Evolutionary conservation across 148 eudicot species (phyloP).

Genomic region (Chenopodium album): DNA sequence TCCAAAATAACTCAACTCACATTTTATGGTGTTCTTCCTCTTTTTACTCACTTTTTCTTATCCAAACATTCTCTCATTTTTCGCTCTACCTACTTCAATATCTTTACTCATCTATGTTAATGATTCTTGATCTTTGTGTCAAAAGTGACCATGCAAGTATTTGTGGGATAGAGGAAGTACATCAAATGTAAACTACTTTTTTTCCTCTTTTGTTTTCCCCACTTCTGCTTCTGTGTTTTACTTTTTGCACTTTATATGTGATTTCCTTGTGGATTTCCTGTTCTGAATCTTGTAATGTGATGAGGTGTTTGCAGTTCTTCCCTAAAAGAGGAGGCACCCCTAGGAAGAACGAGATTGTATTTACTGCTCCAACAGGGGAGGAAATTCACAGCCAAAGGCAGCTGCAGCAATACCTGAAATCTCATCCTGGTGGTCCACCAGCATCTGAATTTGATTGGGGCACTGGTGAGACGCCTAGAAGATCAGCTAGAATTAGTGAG

Average conservation of each 20-base stretch:
- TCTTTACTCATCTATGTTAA: too few relatives aligned
- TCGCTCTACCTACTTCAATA: background rate
- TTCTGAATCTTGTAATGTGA: background rate
- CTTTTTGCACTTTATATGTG: background rate
- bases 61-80: background rate
- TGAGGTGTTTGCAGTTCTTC: conserved; percentile 49
- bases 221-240: background rate
- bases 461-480: conserved; percentile 82
- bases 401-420: conserved; percentile 80
- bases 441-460: conserved; percentile 84
- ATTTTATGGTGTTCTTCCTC: background rate
- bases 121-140: background rate
- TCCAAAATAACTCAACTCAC: background rate
- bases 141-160: background rate
- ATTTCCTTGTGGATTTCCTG: background rate
- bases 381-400: conserved; percentile 70
- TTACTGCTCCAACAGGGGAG: conserved; percentile 87
- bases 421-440: conserved; percentile 75
- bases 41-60: too few relatives aligned
- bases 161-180: background rate
- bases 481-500: conserved; percentile 81
- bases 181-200: too few relatives aligned
- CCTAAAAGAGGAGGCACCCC: conserved; percentile 80
- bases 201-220: too few relatives aligned
- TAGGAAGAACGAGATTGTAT: conserved; percentile 66